Conservation (phyloP, 2,329 filamentous ascomycete genomes). For the Cladosporium sp. region DNA sequence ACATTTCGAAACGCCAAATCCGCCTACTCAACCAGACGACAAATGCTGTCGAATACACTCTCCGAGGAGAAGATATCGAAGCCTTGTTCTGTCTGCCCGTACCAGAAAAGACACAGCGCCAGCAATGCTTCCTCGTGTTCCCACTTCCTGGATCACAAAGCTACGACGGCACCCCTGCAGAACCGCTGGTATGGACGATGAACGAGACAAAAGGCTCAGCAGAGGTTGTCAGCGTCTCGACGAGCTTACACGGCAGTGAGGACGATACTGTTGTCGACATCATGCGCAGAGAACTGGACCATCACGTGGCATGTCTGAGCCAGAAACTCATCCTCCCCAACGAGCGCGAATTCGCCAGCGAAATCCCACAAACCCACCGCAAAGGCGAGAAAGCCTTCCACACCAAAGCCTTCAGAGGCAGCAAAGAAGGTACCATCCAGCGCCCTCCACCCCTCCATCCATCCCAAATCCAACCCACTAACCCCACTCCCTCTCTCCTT, state of each 20-base stretch:
- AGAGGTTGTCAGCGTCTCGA: constrained; percentile 1
- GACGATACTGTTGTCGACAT: constrained; percentile 49
- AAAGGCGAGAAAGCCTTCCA: constrained; percentile 65
- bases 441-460: not conserved
- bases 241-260: constrained; percentile 33
- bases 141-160: constrained; percentile 51
- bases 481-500: not conserved
- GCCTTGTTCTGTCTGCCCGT: constrained; percentile 63
- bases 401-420: constrained; percentile 63
- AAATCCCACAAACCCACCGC: constrained; percentile 59
- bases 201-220: constrained; percentile 46
- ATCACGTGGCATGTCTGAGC: constrained; percentile 45
- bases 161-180: constrained; percentile 40
- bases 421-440: constrained; percentile 59
- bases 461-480: not conserved
- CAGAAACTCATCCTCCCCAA: constrained; percentile 55
- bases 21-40: constrained; percentile 31
- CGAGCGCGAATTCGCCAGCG: constrained; percentile 60
- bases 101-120: constrained; percentile 63
- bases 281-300: constrained; percentile 49
- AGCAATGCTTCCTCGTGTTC: constrained; percentile 63
- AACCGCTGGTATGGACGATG: constrained; percentile 63
- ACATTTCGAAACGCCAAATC: constrained; percentile 29
- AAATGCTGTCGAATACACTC: constrained; percentile 41
- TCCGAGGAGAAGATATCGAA: constrained; percentile 54